Conservation (phyloP, 805 yeast species). For the Jamesozyma lodderae region DNA sequence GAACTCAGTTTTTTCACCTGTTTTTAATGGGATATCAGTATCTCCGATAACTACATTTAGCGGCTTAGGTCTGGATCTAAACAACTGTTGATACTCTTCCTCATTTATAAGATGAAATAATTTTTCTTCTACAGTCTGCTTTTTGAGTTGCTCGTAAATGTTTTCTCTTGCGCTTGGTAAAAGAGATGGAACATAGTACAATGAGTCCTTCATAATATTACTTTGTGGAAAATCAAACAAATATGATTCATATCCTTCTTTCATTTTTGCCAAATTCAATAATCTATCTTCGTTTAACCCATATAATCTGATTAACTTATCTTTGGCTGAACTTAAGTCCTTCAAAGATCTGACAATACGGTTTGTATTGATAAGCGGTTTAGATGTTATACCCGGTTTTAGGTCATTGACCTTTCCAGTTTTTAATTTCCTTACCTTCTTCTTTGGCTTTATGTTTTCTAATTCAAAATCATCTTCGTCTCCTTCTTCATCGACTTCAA, state of each 20-base stretch:
- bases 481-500: constrained; percentile 13
- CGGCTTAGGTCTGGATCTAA: constrained; percentile 18
- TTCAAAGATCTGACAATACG: constrained; percentile 24
- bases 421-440: neutral
- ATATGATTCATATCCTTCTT: constrained; percentile 42
- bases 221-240: constrained; percentile 37
- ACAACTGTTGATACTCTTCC: constrained; percentile 17
- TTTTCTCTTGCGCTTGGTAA: constrained; percentile 10
- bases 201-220: constrained; percentile 19
- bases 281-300: constrained; percentile 43
- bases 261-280: constrained; percentile 35
- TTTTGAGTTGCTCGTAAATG: constrained; percentile 1
- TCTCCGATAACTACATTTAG: constrained; percentile 16
- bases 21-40: constrained; percentile 11
- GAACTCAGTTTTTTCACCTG: constrained; percentile 20
- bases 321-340: constrained; percentile 34
- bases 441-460: constrained; percentile 3
- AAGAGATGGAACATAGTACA: constrained; percentile 14
- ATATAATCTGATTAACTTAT: constrained; percentile 36
- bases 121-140: constrained; percentile 6
- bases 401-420: neutral
- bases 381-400: neutral
- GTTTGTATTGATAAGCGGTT: neutral
- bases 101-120: constrained; percentile 14
- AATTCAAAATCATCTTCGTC: constrained; percentile 7